These are phyloP conservation scores for Aspergillus sp. DNA, from an alignment of 2,329 filamentous ascomycete species.

Conservation along the genomic window DNA sequence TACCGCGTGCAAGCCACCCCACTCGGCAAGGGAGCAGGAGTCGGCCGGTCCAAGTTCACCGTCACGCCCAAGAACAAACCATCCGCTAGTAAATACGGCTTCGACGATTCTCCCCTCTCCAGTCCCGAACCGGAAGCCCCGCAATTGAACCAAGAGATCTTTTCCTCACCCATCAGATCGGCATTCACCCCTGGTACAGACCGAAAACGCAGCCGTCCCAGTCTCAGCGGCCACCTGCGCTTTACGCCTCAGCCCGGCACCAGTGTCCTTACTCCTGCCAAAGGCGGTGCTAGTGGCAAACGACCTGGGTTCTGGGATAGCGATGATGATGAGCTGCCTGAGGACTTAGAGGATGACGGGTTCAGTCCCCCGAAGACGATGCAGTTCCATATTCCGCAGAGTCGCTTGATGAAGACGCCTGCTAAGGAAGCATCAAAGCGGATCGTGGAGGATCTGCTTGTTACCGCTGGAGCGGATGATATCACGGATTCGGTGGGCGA, in stretches of 20 bases:
- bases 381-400: constrained; percentile 48
- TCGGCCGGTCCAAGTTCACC: constrained; percentile 26
- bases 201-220: constrained; percentile 35
- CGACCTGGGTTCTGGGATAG: constrained; percentile 59
- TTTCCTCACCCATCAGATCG: constrained; percentile 62
- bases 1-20: constrained; percentile 92
- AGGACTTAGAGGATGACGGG: constrained; percentile 53
- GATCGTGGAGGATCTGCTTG: constrained; percentile 43
- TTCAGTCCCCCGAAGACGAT: constrained; percentile 80
- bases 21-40: constrained; percentile 48
- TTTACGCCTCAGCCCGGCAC: constrained; percentile 65
- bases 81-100: constrained; percentile 17
- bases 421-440: constrained; percentile 45
- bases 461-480: constrained; percentile 39
- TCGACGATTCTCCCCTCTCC: constrained; percentile 53
- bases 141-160: constrained; percentile 76
- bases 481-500: constrained; percentile 33
- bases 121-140: constrained; percentile 75
- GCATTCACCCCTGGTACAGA: constrained; percentile 30
- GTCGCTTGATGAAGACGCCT: constrained; percentile 43
- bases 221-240: constrained; percentile 19
- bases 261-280: constrained; percentile 72
- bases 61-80: constrained; percentile 25
- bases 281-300: constrained; percentile 21
- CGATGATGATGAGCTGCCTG: constrained; percentile 58